Percentiles rank a stretch among this genome's conserved stretches.
Evolutionary conservation across 768 basidiomycete genomes (phyloP).

Genomic region (Mycena galericulata): DNA sequence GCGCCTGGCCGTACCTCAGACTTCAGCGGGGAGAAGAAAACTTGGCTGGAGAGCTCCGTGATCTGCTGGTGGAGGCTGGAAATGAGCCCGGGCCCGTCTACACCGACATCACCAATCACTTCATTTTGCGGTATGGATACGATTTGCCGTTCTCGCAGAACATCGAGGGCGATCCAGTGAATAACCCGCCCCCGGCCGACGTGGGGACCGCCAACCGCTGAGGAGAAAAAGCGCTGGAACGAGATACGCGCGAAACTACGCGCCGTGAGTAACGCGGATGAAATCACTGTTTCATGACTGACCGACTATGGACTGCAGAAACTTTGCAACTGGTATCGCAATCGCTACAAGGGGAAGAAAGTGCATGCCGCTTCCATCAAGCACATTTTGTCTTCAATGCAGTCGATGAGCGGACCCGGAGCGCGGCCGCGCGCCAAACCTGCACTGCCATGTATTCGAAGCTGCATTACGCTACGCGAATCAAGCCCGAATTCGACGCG

Average conservation of each 20-base stretch:
- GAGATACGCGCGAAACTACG: neutral
- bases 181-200: neutral
- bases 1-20: too few species aligned
- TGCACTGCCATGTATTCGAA: neutral
- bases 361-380: neutral
- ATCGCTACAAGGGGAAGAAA: slow-evolving; percentile 4
- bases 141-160: neutral
- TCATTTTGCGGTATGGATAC: neutral
- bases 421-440: slow-evolving; percentile 14
- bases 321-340: slow-evolving; percentile 20
- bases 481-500: slow-evolving; percentile 19
- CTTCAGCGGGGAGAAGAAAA: too few species aligned
- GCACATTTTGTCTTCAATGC: neutral
- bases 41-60: too few species aligned
- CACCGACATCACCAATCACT: neutral
- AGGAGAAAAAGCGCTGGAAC: neutral
- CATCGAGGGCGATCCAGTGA: neutral
- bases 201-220: neutral
- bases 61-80: too few species aligned
- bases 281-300: neutral
- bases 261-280: neutral
- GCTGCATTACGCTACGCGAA: slow-evolving; percentile 4
- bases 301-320: slow-evolving; percentile 8
- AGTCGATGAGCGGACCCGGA: neutral
- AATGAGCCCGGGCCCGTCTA: too few species aligned